Evolutionary conservation across 1,139 yeast species (phyloP).

Genomic region (Yamadazyma siamensis): DNA sequence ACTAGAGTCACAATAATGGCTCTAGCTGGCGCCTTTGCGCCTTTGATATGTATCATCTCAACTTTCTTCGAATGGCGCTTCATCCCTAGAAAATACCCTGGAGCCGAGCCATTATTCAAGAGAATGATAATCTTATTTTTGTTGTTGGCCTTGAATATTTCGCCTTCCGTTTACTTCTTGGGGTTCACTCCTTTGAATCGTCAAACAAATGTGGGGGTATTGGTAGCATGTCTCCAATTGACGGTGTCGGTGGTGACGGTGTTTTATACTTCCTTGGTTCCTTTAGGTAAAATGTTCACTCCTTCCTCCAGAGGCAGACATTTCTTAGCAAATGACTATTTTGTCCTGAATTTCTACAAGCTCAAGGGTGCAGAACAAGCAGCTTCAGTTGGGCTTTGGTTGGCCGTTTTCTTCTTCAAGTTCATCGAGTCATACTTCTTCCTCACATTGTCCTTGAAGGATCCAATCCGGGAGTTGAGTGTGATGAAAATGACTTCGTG

Average conservation of each 20-base stretch:
- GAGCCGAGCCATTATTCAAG: constrained; percentile 41
- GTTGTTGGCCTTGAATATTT: constrained; percentile 25
- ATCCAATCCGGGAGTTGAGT: constrained; percentile 47
- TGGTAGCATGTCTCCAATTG: constrained; percentile 43
- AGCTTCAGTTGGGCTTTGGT: constrained; percentile 48
- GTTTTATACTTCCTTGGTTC: constrained; percentile 42
- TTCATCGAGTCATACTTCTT: constrained; percentile 51
- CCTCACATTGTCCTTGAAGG: constrained; percentile 44
- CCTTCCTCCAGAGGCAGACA: constrained; percentile 18
- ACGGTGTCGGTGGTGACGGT: constrained; percentile 39
- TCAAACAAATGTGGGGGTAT: constrained; percentile 27
- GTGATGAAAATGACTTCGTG: constrained; percentile 38
- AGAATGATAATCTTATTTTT: constrained; percentile 31
- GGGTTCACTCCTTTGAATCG: constrained; percentile 21
- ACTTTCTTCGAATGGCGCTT: constrained; percentile 42
- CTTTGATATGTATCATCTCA: constrained; percentile 40
- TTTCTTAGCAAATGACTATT: constrained; percentile 30
- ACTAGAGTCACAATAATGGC: constrained; percentile 47
- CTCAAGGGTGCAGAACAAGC: constrained; percentile 36
- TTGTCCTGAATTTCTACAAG: constrained; percentile 33
- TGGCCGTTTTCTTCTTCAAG: constrained; percentile 42
- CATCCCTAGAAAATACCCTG: constrained; percentile 56
- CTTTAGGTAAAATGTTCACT: constrained; percentile 43
- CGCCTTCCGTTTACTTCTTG: constrained; percentile 44
- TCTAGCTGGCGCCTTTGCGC: constrained; percentile 49